These are phyloP conservation scores for Toxoplasma gondii DNA, from an alignment of 169 alveolate genomes.

Conservation along the genomic window DNA sequence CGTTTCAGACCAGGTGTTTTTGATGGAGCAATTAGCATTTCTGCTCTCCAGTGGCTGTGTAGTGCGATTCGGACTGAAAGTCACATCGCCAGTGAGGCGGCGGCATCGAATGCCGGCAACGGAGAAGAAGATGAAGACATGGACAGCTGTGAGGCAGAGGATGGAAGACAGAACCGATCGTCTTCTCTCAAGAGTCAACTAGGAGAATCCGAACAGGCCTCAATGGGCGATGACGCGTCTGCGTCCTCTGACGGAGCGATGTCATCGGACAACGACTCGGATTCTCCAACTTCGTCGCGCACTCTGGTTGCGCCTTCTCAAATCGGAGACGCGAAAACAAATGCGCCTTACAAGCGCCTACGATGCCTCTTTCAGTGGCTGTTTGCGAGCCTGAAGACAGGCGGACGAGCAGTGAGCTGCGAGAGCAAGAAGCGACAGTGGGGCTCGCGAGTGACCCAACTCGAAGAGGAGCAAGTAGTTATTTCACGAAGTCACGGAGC, in stretches of 20 bases:
- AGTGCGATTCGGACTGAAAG: constrained; percentile 81
- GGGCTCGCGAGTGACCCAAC: too few species aligned
- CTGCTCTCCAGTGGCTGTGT: constrained; percentile 95
- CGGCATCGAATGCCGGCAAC: not conserved
- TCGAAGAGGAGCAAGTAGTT: too few species aligned
- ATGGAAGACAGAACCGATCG: not conserved
- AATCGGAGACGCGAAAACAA: constrained; percentile 81
- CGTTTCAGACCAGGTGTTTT: constrained; percentile 90
- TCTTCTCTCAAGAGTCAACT: not conserved
- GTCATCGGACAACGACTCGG: not conserved
- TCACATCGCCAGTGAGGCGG: not conserved
- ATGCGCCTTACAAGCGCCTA: constrained; percentile 88
- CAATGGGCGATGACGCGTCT: constrained; percentile 10
- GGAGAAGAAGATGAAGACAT: not conserved
- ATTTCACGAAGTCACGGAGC: too few species aligned
- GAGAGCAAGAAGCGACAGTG: not conserved
- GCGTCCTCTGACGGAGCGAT: not conserved
- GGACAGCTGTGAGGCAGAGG: not conserved
- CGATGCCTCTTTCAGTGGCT: constrained; percentile 86
- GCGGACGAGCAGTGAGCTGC: constrained; percentile 90
- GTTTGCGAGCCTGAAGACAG: constrained; percentile 85
- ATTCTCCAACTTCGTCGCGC: not conserved
- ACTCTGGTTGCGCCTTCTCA: not conserved
- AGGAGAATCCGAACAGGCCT: not conserved
- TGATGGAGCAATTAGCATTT: constrained; percentile 92